These are phyloP conservation scores for Heterobasidion occidentale DNA, from an alignment of 1,284 basidiomycete genomes.

Conservation along the genomic window DNA sequence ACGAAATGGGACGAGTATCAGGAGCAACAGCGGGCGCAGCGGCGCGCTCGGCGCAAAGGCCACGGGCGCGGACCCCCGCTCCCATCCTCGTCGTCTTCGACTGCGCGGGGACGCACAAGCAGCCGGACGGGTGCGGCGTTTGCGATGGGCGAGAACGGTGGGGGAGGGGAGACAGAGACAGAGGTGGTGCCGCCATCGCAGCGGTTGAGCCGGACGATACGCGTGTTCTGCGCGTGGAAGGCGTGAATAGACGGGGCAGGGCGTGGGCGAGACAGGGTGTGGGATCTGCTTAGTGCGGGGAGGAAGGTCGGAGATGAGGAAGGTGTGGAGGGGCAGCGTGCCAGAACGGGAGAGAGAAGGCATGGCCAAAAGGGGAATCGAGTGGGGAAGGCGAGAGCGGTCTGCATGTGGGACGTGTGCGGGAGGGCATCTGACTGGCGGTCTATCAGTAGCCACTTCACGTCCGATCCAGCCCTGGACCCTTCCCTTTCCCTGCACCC, in stretches of 20 bases:
- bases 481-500: background rate
- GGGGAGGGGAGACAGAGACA: background rate
- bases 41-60: background rate
- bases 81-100: background rate
- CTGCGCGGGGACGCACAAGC: background rate
- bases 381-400: background rate
- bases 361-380: background rate
- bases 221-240: conserved; percentile 57
- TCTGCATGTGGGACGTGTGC: too few species aligned
- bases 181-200: conserved; percentile 16
- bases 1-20: conserved; percentile 44
- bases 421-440: too few species aligned
- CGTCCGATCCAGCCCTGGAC: background rate
- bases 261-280: background rate
- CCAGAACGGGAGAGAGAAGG: background rate
- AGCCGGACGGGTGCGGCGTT: background rate
- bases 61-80: background rate
- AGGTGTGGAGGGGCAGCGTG: conserved; percentile 6
- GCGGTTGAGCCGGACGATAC: conserved; percentile 42
- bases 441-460: too few species aligned
- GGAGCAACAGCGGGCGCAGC: conserved; percentile 15
- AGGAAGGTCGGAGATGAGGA: background rate
- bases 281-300: background rate
- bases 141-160: background rate
- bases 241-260: conserved; percentile 5